Base-by-base conservation (phyloP, 108 stramenopile genomes). In the Pseudonitzschia multiseries region DNA sequence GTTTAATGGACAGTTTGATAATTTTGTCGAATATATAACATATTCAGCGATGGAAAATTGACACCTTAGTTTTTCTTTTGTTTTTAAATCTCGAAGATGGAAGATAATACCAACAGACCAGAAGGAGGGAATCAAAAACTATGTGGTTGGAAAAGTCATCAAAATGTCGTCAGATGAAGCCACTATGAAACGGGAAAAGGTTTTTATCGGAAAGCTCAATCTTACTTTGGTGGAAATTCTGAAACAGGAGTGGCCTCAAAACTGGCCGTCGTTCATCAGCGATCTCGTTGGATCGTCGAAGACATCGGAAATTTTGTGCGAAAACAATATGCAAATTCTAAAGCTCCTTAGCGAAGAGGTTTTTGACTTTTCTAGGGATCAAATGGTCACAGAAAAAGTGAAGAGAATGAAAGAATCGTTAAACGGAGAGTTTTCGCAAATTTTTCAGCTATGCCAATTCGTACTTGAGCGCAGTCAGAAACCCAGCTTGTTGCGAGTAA, bases 241-340 rank as follows among this genome's bases (percentile, higher is more conserved):
- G 64, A 99, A 99, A 86, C 98, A 99, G 67, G 99, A 99, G 82
- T 99, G 99, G 99, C 99, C 99, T 18, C 98, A 99, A 91, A 98
- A 99, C 79, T 99, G 99, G 99, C 97, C 97, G 24, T 74, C 86
- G 76, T 99, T 99, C 81, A 99, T 99, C 78, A 71, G 85, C 42
- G 98, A 99, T 77, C 92, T 99, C 13, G 96, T 97, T 1, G 97
- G 91, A 14, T 81, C 84, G 33, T 92, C 90, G 68, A 93, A 95
- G 69, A 95, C 92, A 15, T 84, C 83, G 13, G 97, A 98, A 77
- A 70, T 95, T 6, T 81, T 99, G 9, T 99, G 98, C 77, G 99
- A 99, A 89, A 99, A 99, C 89, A 99, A 99, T 83, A 98, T 99
- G 98, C 94, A 94, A 68, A 98, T 99, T 54, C 84, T 99, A 33